A percentile compares a stretch with the other conserved stretches of the same genome.
Conservation (phyloP, 768 basidiomycete species). For the Amanita jacksonii region DNA sequence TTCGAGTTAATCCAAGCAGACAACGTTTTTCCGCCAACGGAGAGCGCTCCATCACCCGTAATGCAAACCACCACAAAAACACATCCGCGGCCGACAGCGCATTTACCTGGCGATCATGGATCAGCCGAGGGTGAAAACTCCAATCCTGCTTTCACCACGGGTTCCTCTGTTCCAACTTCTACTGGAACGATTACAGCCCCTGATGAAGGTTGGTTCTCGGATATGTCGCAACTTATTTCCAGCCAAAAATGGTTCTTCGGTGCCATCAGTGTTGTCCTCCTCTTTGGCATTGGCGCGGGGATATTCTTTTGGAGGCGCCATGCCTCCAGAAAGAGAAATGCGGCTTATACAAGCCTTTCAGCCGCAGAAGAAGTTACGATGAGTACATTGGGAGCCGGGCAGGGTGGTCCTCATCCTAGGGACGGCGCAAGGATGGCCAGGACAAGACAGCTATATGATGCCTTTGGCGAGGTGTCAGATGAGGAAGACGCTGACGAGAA, state of each 20-base stretch:
- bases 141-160: conserved; percentile 56
- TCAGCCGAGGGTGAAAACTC: conserved; percentile 70
- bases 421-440: conserved; percentile 48
- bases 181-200: conserved; percentile 45
- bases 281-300: conserved; percentile 62
- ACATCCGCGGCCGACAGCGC: conserved; percentile 76
- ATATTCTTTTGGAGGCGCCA: conserved; percentile 77
- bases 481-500: conserved; percentile 73
- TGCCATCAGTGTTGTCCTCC: conserved; percentile 64
- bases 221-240: conserved; percentile 61
- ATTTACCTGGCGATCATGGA: conserved; percentile 83
- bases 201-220: conserved; percentile 81
- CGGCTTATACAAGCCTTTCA: conserved; percentile 50
- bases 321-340: conserved; percentile 27
- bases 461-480: conserved; percentile 86
- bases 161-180: conserved; percentile 19
- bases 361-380: conserved; percentile 69
- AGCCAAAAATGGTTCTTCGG: conserved; percentile 87
- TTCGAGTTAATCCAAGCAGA: conserved; percentile 53
- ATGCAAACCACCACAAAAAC: conserved; percentile 43
- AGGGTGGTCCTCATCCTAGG: conserved; percentile 18
- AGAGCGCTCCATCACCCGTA: conserved; percentile 27
- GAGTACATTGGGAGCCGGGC: conserved; percentile 47
- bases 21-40: conserved; percentile 35
- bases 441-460: conserved; percentile 91